Conservation (phyloP, 306 rosid species). For the Vigna mungo region DNA sequence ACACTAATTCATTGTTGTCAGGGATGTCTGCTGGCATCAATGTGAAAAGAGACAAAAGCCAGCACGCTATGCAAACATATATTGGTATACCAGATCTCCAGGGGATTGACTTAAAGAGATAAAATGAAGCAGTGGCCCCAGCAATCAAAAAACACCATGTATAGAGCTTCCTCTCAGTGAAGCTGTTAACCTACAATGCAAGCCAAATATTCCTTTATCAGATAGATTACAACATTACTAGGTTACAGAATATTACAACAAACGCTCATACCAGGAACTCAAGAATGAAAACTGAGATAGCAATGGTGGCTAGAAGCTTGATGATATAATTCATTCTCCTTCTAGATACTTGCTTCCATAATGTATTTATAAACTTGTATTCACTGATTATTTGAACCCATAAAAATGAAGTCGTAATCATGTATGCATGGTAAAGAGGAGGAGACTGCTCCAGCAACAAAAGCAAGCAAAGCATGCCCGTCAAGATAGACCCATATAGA, state of each 20-base stretch:
- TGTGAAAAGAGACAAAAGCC: slow-evolving; percentile 82
- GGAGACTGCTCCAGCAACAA: slow-evolving; percentile 83
- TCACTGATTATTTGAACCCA: slow-evolving; percentile 82
- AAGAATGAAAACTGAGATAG: slow-evolving; percentile 64
- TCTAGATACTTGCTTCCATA: slow-evolving; percentile 72
- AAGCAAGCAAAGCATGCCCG: slow-evolving; percentile 62
- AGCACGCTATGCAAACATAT: slow-evolving; percentile 72
- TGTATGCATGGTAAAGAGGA: slow-evolving; percentile 86
- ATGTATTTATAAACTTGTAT: slow-evolving; percentile 67
- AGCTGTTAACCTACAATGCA: slow-evolving; percentile 75
- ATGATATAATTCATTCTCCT: slow-evolving; percentile 57
- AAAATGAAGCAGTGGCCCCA: slow-evolving; percentile 63
- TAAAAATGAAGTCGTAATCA: slow-evolving; percentile 71
- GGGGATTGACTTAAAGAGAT: slow-evolving; percentile 66
- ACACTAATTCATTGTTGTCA: slow-evolving; percentile 83
- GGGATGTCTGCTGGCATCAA: slow-evolving; percentile 98
- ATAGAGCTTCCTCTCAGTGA: slow-evolving; percentile 87
- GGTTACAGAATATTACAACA: slow-evolving; percentile 38
- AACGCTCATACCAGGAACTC: slow-evolving; percentile 79
- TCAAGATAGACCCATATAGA: slow-evolving; percentile 64
- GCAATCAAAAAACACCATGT: slow-evolving; percentile 74
- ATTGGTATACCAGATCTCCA: slow-evolving; percentile 82
- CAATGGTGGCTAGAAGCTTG: slow-evolving; percentile 64
- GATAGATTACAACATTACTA: slow-evolving; percentile 41
- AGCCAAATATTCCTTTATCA: slow-evolving; percentile 43